Evolutionary conservation across 2,329 filamentous ascomycete species (phyloP).

Genomic region (Cladophialophora bantiana): DNA sequence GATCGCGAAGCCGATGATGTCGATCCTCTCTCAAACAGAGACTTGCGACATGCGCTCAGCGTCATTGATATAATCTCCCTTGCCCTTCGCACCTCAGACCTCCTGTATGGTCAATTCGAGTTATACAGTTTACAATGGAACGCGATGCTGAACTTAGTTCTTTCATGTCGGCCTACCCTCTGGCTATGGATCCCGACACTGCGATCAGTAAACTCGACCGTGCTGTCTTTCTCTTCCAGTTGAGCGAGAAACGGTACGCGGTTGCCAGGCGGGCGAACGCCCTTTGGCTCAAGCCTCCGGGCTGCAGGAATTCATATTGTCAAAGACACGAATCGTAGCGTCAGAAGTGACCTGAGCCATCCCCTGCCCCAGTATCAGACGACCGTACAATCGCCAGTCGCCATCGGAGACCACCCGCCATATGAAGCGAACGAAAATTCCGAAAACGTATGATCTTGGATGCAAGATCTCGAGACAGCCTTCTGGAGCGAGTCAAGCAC

Average conservation of each 20-base stretch:
- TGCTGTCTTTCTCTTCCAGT: neutral
- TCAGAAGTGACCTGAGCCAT: neutral
- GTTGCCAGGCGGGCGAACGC: neutral
- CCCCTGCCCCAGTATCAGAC: neutral
- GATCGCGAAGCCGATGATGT: neutral
- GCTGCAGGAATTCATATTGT: too few relatives aligned
- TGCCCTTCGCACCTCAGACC: neutral
- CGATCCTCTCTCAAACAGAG: neutral
- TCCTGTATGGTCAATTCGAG: slow-evolving; percentile 2
- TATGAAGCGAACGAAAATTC: neutral
- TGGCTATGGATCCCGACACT: neutral
- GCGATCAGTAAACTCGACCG: neutral
- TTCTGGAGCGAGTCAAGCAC: too few relatives aligned
- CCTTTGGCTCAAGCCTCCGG: too few relatives aligned
- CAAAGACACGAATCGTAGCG: too few relatives aligned
- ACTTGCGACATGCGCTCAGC: neutral
- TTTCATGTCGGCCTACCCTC: neutral
- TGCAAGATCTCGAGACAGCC: neutral
- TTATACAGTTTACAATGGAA: neutral
- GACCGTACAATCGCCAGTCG: too few relatives aligned
- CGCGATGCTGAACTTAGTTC: neutral
- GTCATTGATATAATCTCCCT: neutral
- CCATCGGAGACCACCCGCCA: too few relatives aligned
- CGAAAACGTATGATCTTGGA: neutral
- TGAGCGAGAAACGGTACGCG: neutral